Base-by-base conservation (phyloP, 2,329 filamentous ascomycete species). In the Setomelanomma holmii region DNA sequence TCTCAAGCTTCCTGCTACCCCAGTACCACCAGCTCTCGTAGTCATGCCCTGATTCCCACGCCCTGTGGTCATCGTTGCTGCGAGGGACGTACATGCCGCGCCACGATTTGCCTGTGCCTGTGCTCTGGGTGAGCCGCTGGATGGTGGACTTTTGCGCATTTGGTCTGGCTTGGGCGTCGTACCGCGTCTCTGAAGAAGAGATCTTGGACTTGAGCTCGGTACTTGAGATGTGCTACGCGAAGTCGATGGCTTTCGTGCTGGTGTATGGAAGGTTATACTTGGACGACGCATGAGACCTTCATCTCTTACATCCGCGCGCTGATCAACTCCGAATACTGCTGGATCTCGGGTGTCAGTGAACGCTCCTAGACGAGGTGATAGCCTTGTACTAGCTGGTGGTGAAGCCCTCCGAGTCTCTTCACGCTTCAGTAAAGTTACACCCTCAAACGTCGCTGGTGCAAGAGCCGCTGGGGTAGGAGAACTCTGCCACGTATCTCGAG, bases 21-120 rank as follows among this genome's bases (percentile, higher is more conserved):
- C 38, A 24, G 46, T 17, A 17, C 43, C 33, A 40, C 40, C 27
- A 16, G 60, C 30, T 12, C 53, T 45, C 14, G 44, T 48, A 17
- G 49, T 47, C 58, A 62, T 63, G 7, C 52, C 55, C 12, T 53
- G 53, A 11, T 58, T 63, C 8, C 45, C 49, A 2, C 44, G 49
- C 6, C 62, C 63, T 17, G 55, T 58, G 1, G 62, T 62, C 62
- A 66, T 68, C 12, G 63, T 68, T 14, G 60, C 36, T n/a, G 57
- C 49, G 27, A 63, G 57, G 0, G 59, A 53, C 34, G 41, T 60
- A 4, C 53, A 47, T 1, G 49, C 35, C 0, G 56, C 27, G 6
- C 38, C 17, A 16, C 49, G 53, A 23, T 39, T 56, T n/a, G 60
- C 48, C 12, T 52, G 49, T 5, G 53, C 8, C 17, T 56, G 35